These are phyloP conservation scores for Aspergillus incahuasiensis DNA, from an alignment of 495 filamentous ascomycete species.

Conservation along the genomic window DNA sequence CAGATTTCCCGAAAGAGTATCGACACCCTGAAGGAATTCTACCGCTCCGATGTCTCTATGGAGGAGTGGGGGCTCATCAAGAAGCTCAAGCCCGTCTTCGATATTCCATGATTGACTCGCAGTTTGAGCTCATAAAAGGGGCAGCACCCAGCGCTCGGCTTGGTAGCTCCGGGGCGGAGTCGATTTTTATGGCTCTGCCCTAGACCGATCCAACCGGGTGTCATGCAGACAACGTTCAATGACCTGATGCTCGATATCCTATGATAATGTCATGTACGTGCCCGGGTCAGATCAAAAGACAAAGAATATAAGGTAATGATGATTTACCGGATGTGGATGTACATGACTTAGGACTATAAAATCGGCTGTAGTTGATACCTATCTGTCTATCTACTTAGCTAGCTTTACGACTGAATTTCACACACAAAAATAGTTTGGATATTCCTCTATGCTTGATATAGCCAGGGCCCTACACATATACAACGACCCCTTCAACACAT, in stretches of 20 bases:
- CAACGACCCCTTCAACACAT: no score
- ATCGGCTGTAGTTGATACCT: constrained; percentile 5
- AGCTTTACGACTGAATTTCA: not conserved
- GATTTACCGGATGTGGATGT: not conserved
- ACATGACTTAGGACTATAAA: not conserved
- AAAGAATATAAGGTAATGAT: not conserved
- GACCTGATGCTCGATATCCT: not conserved
- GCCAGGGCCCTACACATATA: no score
- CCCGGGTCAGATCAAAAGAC: not conserved
- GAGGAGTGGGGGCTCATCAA: constrained; percentile 92
- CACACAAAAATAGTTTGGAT: constrained; percentile 2
- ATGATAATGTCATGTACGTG: constrained; percentile 3
- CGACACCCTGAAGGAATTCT: constrained; percentile 95
- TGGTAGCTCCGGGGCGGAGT: not conserved
- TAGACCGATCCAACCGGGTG: not conserved
- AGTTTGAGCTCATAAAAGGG: not conserved
- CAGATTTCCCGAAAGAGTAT: constrained; percentile 82
- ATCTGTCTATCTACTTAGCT: no score
- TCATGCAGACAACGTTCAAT: not conserved
- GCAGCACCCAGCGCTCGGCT: not conserved
- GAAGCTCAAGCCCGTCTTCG: constrained; percentile 91
- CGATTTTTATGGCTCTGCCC: not conserved
- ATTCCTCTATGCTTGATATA: not conserved
- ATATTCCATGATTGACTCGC: constrained; percentile 59
- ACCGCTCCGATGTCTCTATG: constrained; percentile 80